Base-by-base conservation (phyloP, 495 filamentous ascomycete species). In the Coniosporium apollinis region DNA sequence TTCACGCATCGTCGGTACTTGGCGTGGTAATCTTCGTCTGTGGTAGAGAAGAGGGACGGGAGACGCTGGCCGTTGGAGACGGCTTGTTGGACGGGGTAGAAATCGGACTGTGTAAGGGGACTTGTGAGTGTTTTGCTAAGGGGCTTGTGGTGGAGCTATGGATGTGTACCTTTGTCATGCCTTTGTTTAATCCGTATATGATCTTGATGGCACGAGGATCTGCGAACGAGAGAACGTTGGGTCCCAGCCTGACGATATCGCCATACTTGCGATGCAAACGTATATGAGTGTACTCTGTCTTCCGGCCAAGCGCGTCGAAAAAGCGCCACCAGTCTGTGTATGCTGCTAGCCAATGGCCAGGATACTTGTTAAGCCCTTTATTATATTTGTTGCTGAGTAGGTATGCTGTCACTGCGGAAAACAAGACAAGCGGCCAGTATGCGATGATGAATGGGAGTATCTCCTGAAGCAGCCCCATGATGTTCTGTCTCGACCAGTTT, bases 121-220 rank as follows among this genome's bases (percentile, higher is more conserved):
- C n/a, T n/a, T n/a, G 58, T 44, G n/a, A 36, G n/a, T 25, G 16
- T 40, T 6, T 13, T n/a, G n/a, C n/a, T n/a, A n/a, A n/a, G n/a
- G n/a, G n/a, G n/a, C n/a, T n/a, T n/a, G n/a, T n/a, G n/a, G n/a
- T n/a, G n/a, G n/a, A n/a, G n/a, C n/a, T n/a, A n/a, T n/a, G n/a
- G 17, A 10, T 9, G 3, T 11, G 37, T 79, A 62, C 5, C 66
- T 86, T 87, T 37, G 58, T 60, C 49, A 82, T 82, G n/a, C 78
- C 78, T 53, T 83, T 84, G 47, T 83, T 83, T 37, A 85, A 60
- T 1, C 82, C 76, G 47, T 86, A 89, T 19, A 89, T 86, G 5
- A 62, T 61, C 48, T 76, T 80, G 30, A 83, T 55, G 9, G 76
- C 72, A 33, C 64, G 62, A 0, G 79, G 76, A 44, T 80, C 67